Conservation (phyloP, 75 land plant species). For the Picea sitchensis region DNA sequence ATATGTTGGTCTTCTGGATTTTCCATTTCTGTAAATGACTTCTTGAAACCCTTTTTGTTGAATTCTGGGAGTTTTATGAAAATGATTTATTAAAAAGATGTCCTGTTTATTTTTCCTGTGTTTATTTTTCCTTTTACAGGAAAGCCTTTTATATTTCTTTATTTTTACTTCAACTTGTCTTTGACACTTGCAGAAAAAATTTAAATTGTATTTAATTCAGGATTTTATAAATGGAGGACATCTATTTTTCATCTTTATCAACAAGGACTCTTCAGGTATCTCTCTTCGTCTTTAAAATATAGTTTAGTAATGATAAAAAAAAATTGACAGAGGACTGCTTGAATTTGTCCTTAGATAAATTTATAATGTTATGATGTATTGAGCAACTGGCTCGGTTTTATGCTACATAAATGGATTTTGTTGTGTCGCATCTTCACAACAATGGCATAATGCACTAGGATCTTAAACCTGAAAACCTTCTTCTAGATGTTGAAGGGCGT, state of each 20-base stretch:
- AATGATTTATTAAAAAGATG: too few relatives aligned
- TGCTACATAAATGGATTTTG: slow-evolving; percentile 93
- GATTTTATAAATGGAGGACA: slow-evolving; percentile 97
- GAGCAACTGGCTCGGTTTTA: slow-evolving; percentile 90
- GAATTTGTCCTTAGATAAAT: neutral
- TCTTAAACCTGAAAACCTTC: slow-evolving; percentile 80
- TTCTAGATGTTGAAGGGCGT: too few relatives aligned
- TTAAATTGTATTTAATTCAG: slow-evolving; percentile 23
- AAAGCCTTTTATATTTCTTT: too few relatives aligned
- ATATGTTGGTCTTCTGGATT: too few relatives aligned
- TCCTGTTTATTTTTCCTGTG: too few relatives aligned
- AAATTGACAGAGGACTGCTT: neutral
- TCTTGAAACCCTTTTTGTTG: too few relatives aligned
- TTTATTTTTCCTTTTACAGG: too few relatives aligned
- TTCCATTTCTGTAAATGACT: too few relatives aligned
- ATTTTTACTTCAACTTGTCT: too few relatives aligned
- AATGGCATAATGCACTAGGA: slow-evolving; percentile 95
- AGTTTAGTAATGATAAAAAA: neutral
- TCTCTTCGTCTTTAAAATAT: neutral
- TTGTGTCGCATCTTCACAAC: slow-evolving; percentile 86
- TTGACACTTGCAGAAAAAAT: too few relatives aligned
- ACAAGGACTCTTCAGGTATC: slow-evolving; percentile 89
- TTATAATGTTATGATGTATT: slow-evolving; percentile 26
- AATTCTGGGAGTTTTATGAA: too few relatives aligned
- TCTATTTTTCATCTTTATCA: slow-evolving; percentile 93